Evolutionary conservation across 2,329 filamentous ascomycete species (phyloP).

Genomic region (Aspergillus ustus): DNA sequence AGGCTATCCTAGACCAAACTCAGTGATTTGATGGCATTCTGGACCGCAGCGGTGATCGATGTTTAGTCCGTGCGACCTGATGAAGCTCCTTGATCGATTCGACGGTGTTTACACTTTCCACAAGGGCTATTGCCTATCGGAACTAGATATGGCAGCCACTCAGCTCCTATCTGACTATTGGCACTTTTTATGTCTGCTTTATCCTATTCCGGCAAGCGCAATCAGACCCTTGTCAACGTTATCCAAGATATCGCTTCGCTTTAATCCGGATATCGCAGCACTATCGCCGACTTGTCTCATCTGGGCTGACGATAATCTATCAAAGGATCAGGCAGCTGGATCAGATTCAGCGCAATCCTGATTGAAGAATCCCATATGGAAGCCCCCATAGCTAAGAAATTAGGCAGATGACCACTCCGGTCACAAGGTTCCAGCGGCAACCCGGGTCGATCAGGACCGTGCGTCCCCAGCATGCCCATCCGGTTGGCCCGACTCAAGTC

Average conservation of each 20-base stretch:
- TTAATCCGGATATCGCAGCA: neutral
- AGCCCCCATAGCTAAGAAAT: neutral
- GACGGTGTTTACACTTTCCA: neutral
- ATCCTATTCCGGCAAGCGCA: neutral
- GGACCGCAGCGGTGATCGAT: neutral
- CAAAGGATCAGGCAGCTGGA: neutral
- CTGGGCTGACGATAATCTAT: neutral
- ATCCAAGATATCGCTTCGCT: neutral
- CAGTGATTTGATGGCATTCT: conserved; percentile 5
- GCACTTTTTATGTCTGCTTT: neutral
- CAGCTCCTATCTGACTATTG: neutral
- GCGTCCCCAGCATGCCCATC: conserved; percentile 1
- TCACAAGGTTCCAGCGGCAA: conserved; percentile 12
- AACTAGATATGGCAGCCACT: neutral
- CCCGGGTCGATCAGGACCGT: conserved; percentile 21
- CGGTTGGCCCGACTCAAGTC: neutral
- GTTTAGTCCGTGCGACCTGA: conserved; percentile 17
- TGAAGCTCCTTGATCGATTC: conserved; percentile 13
- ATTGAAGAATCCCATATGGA: neutral
- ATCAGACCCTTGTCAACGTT: neutral
- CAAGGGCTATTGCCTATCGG: neutral
- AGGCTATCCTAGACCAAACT: conserved; percentile 5
- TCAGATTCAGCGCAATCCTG: neutral
- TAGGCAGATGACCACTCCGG: conserved; percentile 12
- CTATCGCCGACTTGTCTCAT: neutral